Evolutionary conservation across 2,329 filamentous ascomycete genomes (phyloP), one percentile per base, ranked within the genome.

Genomic region (Paecilomyces formosus): DNA sequence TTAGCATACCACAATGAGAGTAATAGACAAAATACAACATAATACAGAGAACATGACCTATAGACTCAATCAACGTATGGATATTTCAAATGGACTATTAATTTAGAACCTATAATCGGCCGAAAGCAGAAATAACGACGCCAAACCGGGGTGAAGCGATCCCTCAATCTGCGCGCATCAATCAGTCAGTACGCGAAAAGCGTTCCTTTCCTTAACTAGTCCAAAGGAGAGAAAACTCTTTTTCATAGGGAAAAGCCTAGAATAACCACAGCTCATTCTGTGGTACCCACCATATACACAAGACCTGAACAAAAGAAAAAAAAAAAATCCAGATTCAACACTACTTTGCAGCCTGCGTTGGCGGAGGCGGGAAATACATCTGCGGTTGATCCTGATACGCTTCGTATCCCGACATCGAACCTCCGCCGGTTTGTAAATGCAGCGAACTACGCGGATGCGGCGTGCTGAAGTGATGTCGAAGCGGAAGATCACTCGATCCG

Each of bases 351-450:
- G 72, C 69, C 63, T 75, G 75, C 61, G 74, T 76, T 11, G 75
- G 75, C 9, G 76, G 75, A 21, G 76, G 76, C 8, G 75, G 75
- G 65, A 78, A 78, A 60, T 77, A 77, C 61, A 75, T 74, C 51
- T 68, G 67, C 9, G 65, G 56, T 49, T 59, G 65, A 21, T 52
- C 59, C 56, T 50, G 30, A 55, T 45, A 58, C 53, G 57, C 60
- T 58, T 61, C 54, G 35, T 30, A 59, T 52, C 56, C 57, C 58
- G 45, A 35, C 28, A 60, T 61, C 35, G 66, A 57, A 59, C 49
- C 30, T 31, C 30, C 31, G 63, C 64, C 57, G 61, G 64, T 57
- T 61, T 65, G 24, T 64, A 65, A 22, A 64, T 63, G 15, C 63
- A 65, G 28, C 60, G 58, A 60, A 60, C 28, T 57, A 49, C 60